Evolutionary conservation across 1,284 basidiomycete genomes (phyloP).

Genomic region (Papiliotrema laurentii): DNA sequence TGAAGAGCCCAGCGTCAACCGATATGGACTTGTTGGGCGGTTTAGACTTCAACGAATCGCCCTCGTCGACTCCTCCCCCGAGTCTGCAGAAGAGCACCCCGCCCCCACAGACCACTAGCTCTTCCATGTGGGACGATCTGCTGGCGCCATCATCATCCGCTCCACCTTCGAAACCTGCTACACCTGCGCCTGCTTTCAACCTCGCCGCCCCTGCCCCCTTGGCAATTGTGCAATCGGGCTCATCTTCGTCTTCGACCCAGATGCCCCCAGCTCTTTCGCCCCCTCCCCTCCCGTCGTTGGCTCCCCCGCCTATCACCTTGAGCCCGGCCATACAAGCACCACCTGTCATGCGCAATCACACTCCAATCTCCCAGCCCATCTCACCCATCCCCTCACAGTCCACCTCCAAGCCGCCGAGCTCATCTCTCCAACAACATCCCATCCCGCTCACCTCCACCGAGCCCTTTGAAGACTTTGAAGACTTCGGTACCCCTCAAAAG

Average conservation of each 20-base stretch:
- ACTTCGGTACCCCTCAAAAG: conserved; percentile 9
- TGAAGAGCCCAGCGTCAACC: conserved; percentile 12
- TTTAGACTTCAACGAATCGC: conserved; percentile 26
- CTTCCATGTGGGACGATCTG: conserved; percentile 15
- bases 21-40: conserved; percentile 38
- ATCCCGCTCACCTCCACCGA: conserved; percentile 1
- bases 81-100: conserved; percentile 1
- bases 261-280: not conserved
- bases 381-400: not conserved
- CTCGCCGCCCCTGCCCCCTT: not conserved
- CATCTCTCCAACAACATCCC: not conserved
- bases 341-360: not conserved
- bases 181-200: not conserved
- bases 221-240: too few species aligned
- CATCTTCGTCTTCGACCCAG: not conserved
- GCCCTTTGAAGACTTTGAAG: conserved; percentile 17
- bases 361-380: not conserved
- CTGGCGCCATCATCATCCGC: conserved; percentile 8
- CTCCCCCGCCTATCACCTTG: not conserved
- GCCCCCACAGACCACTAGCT: not conserved
- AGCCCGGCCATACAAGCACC: not conserved
- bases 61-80: not conserved
- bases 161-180: not conserved
- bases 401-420: not conserved
- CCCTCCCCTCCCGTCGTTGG: not conserved